Percentiles rank a stretch among this genome's conserved stretches.
Conservation (phyloP, 1,139 yeast species). For the Chernovozyma sophiae-reginae region DNA sequence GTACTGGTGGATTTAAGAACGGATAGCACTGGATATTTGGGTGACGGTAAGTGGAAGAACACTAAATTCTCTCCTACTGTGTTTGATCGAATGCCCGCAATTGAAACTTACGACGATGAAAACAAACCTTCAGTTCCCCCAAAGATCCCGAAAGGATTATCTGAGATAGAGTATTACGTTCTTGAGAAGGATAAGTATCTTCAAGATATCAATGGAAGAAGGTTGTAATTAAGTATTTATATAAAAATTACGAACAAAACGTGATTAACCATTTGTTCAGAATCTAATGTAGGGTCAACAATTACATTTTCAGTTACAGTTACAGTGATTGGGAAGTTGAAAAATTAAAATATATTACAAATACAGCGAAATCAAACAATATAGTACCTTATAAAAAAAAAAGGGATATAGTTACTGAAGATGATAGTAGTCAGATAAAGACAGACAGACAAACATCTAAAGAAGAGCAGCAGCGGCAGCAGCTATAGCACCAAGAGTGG, state of each 20-base stretch:
- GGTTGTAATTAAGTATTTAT: conserved; percentile 16
- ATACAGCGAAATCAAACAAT: conserved; percentile 6
- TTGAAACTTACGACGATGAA: conserved; percentile 23
- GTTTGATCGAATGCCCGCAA: conserved; percentile 27
- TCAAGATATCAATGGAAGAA: conserved; percentile 40
- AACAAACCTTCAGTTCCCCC: conserved; percentile 49
- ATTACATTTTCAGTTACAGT: neutral
- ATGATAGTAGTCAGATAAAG: too few species aligned
- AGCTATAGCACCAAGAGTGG: conserved; percentile 8
- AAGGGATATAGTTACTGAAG: too few species aligned
- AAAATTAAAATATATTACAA: conserved; percentile 2
- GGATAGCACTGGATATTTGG: conserved; percentile 31
- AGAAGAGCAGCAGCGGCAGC: conserved; percentile 9
- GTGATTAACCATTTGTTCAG: too few species aligned
- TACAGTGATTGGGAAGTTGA: too few species aligned
- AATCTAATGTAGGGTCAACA: neutral
- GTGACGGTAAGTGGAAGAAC: conserved; percentile 32
- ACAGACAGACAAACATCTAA: conserved; percentile 5
- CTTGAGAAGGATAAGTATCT: conserved; percentile 40
- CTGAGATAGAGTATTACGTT: conserved; percentile 44
- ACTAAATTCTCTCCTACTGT: conserved; percentile 38
- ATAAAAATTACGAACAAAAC: too few species aligned
- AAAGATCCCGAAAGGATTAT: conserved; percentile 49
- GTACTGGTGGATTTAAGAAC: conserved; percentile 24
- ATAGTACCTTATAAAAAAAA: too few species aligned